Evolutionary conservation across 2,329 filamentous ascomycete genomes (phyloP).

Genomic region (Exserohilum rostratum): DNA sequence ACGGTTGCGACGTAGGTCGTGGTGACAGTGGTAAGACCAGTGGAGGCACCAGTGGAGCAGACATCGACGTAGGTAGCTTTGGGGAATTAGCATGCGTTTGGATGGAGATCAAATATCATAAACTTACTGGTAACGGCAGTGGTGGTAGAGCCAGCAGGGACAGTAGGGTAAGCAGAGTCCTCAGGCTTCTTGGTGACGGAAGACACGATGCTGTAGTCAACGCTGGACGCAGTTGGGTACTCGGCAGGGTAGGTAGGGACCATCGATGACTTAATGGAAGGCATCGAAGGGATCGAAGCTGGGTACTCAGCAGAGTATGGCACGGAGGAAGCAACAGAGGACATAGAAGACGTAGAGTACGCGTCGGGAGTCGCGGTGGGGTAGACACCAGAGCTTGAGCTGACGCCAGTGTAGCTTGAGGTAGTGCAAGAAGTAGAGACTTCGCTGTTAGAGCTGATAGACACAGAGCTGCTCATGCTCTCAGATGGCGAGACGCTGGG

Average conservation of each 20-base stretch:
- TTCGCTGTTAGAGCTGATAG: neutral
- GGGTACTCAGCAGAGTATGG: slow-evolving; percentile 1
- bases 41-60: slow-evolving; percentile 45
- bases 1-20: slow-evolving; percentile 40
- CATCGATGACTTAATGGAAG: slow-evolving; percentile 1
- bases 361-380: slow-evolving; percentile 18
- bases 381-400: slow-evolving; percentile 7
- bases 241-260: slow-evolving; percentile 6
- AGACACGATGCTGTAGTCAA: slow-evolving; percentile 12
- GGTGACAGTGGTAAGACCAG: slow-evolving; percentile 43
- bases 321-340: slow-evolving; percentile 5
- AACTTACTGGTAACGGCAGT: slow-evolving; percentile 31
- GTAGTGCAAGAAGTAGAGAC: slow-evolving; percentile 14
- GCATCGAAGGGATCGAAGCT: neutral
- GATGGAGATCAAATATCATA: neutral
- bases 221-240: slow-evolving; percentile 12
- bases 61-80: slow-evolving; percentile 42
- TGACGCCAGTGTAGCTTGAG: slow-evolving; percentile 15
- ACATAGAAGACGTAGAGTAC: slow-evolving; percentile 16
- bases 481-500: slow-evolving; percentile 1
- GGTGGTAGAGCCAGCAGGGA: slow-evolving; percentile 19
- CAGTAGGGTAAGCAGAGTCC: slow-evolving; percentile 16
- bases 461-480: slow-evolving; percentile 2
- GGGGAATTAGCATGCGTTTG: neutral
- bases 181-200: slow-evolving; percentile 24